A percentile compares a stretch with the other conserved stretches of the same genome.
These are phyloP conservation scores for Peronospora destructor DNA, from an alignment of 352 stramenopile genomes.

Conservation along the genomic window DNA sequence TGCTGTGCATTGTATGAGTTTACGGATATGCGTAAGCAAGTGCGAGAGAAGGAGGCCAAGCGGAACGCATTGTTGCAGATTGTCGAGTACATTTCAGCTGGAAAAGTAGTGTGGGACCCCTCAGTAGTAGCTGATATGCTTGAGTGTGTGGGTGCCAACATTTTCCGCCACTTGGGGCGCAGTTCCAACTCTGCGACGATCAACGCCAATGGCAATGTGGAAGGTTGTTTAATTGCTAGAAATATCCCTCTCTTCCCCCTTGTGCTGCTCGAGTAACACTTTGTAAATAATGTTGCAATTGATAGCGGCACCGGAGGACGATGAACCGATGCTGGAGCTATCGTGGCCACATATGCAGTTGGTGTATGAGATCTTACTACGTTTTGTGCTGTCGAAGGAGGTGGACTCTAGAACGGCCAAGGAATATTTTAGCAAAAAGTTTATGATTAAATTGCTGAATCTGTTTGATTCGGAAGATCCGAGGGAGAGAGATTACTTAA, in stretches of 20 bases:
- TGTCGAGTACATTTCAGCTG: conserved; percentile 93
- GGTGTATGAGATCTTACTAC: conserved; percentile 98
- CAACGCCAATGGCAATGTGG: conserved; percentile 36
- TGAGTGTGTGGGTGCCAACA: conserved; percentile 68
- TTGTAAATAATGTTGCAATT: not conserved
- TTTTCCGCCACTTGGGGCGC: conserved; percentile 81
- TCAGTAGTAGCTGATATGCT: conserved; percentile 63
- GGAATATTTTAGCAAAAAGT: conserved; percentile 95
- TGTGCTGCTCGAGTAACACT: conserved; percentile 4
- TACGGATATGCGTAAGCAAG: conserved; percentile 46
- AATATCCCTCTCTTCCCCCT: not conserved
- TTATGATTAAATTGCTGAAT: conserved; percentile 91
- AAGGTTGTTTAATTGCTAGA: conserved; percentile 24
- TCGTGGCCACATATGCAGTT: conserved; percentile 97
- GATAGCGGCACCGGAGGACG: conserved; percentile 89
- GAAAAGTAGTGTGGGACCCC: conserved; percentile 56
- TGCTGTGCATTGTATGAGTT: conserved; percentile 58
- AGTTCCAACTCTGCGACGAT: conserved; percentile 75
- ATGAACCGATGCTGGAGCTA: conserved; percentile 95
- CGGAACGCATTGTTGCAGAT: conserved; percentile 95
- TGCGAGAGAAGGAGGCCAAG: conserved; percentile 83
- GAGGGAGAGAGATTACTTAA: conserved; percentile 97
- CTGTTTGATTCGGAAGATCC: conserved; percentile 92
- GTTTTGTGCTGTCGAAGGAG: conserved; percentile 95
- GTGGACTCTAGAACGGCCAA: conserved; percentile 97